These are phyloP conservation scores for Pyrus pyrifolia DNA, from an alignment of 306 rosid species.

Conservation along the genomic window DNA sequence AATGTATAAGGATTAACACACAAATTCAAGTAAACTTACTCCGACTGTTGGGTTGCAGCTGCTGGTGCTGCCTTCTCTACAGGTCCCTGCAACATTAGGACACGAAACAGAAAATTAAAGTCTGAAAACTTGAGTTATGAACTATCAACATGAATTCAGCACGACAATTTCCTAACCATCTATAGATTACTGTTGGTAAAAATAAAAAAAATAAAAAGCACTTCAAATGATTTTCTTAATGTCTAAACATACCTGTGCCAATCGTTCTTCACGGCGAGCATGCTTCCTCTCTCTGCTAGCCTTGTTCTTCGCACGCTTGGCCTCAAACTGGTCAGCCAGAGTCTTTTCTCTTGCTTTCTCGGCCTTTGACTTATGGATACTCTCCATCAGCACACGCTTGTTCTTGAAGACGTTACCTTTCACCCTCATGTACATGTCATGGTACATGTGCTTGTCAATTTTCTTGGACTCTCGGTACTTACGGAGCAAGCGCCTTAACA, in stretches of 20 bases:
- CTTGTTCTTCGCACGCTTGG: slow-evolving; percentile 43
- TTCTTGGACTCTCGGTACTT: slow-evolving; percentile 43
- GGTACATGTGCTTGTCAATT: slow-evolving; percentile 44
- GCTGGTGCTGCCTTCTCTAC: slow-evolving; percentile 35
- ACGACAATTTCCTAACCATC: background rate
- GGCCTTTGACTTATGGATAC: slow-evolving; percentile 47
- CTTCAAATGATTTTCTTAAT: background rate
- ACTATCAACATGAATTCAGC: background rate
- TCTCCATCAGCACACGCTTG: slow-evolving; percentile 50
- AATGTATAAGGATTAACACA: background rate
- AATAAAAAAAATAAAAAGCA: background rate
- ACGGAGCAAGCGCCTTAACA: slow-evolving; percentile 42
- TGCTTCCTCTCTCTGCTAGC: slow-evolving; percentile 46
- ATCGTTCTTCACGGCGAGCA: slow-evolving; percentile 40
- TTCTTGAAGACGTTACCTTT: slow-evolving; percentile 49
- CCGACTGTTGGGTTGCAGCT: slow-evolving; percentile 26
- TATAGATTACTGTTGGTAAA: background rate
- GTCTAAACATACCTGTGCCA: slow-evolving; percentile 25
- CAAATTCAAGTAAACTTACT: slow-evolving; percentile 14
- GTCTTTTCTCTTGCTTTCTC: slow-evolving; percentile 48
- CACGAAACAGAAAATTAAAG: background rate
- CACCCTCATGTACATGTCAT: slow-evolving; percentile 50
- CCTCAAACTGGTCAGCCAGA: slow-evolving; percentile 41
- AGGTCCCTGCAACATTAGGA: slow-evolving; percentile 32
- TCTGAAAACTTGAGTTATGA: background rate